phyloP scores from a whole-genome alignment of 169 alveolate species.

The Plasmodium fragile region DNA sequence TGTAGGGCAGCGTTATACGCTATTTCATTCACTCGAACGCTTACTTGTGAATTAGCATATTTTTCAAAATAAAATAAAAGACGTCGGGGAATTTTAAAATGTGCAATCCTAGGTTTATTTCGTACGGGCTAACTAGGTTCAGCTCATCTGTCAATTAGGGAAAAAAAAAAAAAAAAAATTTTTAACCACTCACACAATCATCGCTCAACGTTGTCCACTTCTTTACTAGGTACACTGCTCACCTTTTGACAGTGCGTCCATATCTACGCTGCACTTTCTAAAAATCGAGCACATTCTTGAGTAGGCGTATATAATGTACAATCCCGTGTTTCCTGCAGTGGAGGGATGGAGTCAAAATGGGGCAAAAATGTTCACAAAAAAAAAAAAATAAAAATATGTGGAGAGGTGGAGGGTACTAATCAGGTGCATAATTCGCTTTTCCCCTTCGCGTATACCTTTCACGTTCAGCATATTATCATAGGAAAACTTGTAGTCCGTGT shows the following conservation, averaged over 20 bases:
- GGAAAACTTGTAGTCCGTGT: conserved; percentile 95
- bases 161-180: not conserved
- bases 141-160: conserved; percentile 42
- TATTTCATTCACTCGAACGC: not conserved
- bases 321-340: conserved; percentile 92
- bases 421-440: not conserved
- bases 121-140: conserved; percentile 77
- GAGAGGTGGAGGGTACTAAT: not conserved
- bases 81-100: conserved; percentile 84
- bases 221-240: not conserved
- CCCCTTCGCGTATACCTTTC: conserved; percentile 89
- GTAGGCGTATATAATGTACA: conserved; percentile 95
- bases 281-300: conserved; percentile 96
- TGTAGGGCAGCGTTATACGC: conserved; percentile 21
- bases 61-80: conserved; percentile 77
- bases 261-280: conserved; percentile 89
- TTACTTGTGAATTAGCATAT: conserved; percentile 80
- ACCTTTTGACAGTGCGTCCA: conserved; percentile 53
- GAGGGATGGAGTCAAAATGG: not conserved
- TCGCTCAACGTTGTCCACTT: not conserved
- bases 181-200: not conserved
- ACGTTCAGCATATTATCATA: conserved; percentile 98
- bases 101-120: conserved; percentile 81
- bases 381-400: not conserved
- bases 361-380: not conserved